These are phyloP conservation scores for Psidium guajava DNA, from an alignment of 345 rosid species.

Conservation along the genomic window DNA sequence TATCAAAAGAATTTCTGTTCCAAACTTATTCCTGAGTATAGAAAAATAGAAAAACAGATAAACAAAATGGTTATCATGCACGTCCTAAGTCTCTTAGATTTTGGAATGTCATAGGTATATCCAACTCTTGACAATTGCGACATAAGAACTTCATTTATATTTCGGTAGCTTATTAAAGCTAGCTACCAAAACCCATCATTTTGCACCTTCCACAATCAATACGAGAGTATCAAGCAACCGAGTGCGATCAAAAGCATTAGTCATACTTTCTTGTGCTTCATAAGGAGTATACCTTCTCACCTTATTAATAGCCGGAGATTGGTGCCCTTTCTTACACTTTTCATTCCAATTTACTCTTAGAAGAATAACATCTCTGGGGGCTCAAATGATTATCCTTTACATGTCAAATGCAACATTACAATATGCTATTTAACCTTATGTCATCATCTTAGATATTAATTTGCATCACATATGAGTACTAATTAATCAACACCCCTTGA, in stretches of 20 bases:
- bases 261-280: too few relatives aligned
- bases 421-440: background rate
- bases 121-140: too few relatives aligned
- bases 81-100: too few relatives aligned
- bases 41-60: too few relatives aligned
- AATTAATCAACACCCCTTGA: background rate
- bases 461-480: background rate
- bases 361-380: background rate
- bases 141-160: too few relatives aligned
- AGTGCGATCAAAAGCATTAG: background rate
- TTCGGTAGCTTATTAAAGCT: too few relatives aligned
- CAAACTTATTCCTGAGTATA: too few relatives aligned
- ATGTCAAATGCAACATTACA: background rate
- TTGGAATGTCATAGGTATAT: too few relatives aligned
- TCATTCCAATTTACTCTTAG: background rate
- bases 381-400: background rate
- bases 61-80: too few relatives aligned
- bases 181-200: too few relatives aligned
- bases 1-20: too few relatives aligned
- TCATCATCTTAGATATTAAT: background rate
- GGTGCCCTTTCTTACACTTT: background rate
- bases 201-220: background rate
- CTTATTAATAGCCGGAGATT: background rate
- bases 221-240: background rate
- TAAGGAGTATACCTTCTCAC: background rate